Evolutionary conservation across 257 asterid species (phyloP), one percentile per base, ranked within the genome.

Genomic region (Nicotiana attenuata): DNA sequence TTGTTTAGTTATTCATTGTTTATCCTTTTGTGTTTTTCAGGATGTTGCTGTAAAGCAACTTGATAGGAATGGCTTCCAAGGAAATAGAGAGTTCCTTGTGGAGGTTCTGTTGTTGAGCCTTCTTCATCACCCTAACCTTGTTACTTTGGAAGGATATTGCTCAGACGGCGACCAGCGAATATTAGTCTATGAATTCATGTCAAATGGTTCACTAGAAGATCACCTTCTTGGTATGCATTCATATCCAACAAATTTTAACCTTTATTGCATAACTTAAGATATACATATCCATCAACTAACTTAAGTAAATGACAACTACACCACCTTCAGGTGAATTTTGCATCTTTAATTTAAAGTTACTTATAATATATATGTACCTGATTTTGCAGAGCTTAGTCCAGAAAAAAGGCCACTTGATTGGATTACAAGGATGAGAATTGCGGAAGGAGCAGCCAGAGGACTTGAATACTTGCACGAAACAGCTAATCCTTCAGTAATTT

Each of bases 391-490:
- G 82, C 3, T 81, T 77, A 65, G 77, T 6, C 87, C 89, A 5
- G 93, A 82, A 10, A 85, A 45, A 38, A 77, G 85, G 89, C 86
- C 94, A 33, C 89, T 94, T 10, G 90, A 84, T 45, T 94, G 97
- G 98, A 81, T 82, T 35, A 89, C 89, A 6, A 86, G 98, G 88
- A 91, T 94, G 90, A 91, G 83, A 78, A 88, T 94, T 10, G 97
- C 98, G 0, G 86, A 82, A 35, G 98, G 97, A 26, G 97, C 97
- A 55, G 97, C 98, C 26, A 85, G 81, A 60, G 98, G 97, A 41
- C 94, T 94, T 1, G 97, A 94, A 77, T 92, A 94, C 85, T 85
- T 94, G 88, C 98, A 94, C n/a, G 97, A 94, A 85, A 91, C 92
- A 1, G 96, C 97, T 22, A 87, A 89, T 53, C 98, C 98, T 33